phyloP scores from a whole-genome alignment of 441 rosid species.

The Gossypium trilobum region DNA sequence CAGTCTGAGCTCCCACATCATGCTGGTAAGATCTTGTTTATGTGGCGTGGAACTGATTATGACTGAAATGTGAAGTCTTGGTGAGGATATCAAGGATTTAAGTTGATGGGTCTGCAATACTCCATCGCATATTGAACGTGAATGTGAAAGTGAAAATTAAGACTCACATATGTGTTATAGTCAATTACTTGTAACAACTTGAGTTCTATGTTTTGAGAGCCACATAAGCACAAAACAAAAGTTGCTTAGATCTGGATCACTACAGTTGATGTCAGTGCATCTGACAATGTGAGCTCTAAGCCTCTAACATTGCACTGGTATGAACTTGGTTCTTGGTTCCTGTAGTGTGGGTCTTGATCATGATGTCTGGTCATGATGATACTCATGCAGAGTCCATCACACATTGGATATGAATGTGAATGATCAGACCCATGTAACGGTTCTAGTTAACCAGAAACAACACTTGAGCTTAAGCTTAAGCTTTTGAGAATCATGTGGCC shows the following conservation, averaged over 20 bases:
- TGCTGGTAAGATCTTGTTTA: background rate
- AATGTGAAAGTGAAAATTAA: background rate
- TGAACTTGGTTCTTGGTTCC: background rate
- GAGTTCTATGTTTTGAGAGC: background rate
- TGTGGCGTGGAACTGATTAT: background rate
- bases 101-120: conserved; percentile 3
- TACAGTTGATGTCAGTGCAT: background rate
- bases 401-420: background rate
- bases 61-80: background rate
- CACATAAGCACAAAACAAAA: background rate
- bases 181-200: background rate
- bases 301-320: background rate
- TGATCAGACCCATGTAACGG: background rate
- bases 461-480: background rate
- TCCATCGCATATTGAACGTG: background rate
- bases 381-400: background rate
- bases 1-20: background rate
- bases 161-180: background rate
- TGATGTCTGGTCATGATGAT: background rate
- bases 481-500: background rate
- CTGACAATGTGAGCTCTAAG: background rate
- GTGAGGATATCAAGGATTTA: background rate
- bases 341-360: background rate
- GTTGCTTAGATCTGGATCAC: background rate
- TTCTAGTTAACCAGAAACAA: conserved; percentile 1